Base-by-base conservation (phyloP, 1,284 basidiomycete genomes). In the Chalciporus sp. region DNA sequence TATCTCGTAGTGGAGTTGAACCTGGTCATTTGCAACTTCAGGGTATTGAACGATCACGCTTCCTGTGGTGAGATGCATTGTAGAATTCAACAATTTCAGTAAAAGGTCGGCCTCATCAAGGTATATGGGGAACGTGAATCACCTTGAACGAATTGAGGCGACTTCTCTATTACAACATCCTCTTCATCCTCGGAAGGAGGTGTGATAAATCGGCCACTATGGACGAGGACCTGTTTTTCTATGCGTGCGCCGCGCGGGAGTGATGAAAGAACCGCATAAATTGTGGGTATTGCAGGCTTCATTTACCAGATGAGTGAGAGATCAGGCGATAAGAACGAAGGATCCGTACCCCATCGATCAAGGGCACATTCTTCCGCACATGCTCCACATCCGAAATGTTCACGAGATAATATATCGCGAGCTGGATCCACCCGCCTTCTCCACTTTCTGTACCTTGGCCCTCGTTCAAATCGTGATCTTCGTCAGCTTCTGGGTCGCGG, bases 181-280 rank as follows among this genome's bases (percentile, higher is more conserved):
- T 76, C 80, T 17, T 77, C 78, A 39, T 43, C 45, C 7, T 17
- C 16, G 20, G 47, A 40, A 11, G 52, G 33, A 4, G 61, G 58
- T 8, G 75, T 51, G n/a, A 67, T 56, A 54, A 76, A 79, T 42
- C 78, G 77, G 2, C 88, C 86, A 0, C 85, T 88, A 61, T 90
- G 88, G 16, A 83, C 63, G 5, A 88, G 60, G 1, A 85, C 81
- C 64, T 91, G 89, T 60, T 88, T 90, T 66, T 92, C 89, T 12
- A 90, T 63, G 33, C 82, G 67, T 1, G 93, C 94, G 47, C 78
- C 81, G 62, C 88, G 91, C 0, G 95, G 95, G 11, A 98, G 74
- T 45, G 83, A 79, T 42, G 83, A 80, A 1, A 94, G 85, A 9
- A 80, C 81, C 0, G 88, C 72, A 61, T 91, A 89, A 8, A 94